Base-by-base conservation (phyloP, 306 rosid species). In the Comarum palustre region DNA sequence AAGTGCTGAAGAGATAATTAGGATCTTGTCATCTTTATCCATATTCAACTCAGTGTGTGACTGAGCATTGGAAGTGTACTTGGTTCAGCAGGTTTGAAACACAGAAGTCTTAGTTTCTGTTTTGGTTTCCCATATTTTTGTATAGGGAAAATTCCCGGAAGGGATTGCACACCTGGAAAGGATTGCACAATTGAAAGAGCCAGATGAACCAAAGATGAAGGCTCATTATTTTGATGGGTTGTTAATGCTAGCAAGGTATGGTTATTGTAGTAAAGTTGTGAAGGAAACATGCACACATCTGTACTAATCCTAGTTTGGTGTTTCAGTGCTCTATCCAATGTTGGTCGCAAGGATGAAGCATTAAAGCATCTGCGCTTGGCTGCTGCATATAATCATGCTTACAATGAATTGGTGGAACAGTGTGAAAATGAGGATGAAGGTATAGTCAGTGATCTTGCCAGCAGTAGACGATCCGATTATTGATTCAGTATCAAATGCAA, bases 281-380 rank as follows among this genome's bases (percentile, higher is more conserved):
- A 5, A 48, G 48, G 22, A 46, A 39, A 5, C 2, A 16, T 38
- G 46, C n/a, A 14, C 17, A 3, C 14, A 31, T 70, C 1, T 19
- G 46, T 32, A 63, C 20, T 63, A 42, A 51, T 79, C n/a, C 24
- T 66, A 31, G 72, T 32, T 71, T 80, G 71, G 46, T 27, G 20
- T 73, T 84, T 38, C 91, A 91, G 98, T 82, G 80, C 96, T 67
- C 81, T 94, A 73, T 81, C 51, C 73, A 87, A 86, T 16, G 83
- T 75, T 24, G 96, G 96, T 68, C 88, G 87, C 41, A 89, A 87
- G 82, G 84, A 80, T 17, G 98, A 94, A 82, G 97, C 98, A 63
- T 78, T 86, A 7, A 83, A 88, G 74, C 84, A 87, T 82, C 83
- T 94, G 74, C 97, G 93, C 65, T 80, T 82, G 74, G 76, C 92